phyloP scores from a whole-genome alignment of 768 basidiomycete species.

The Pleurotus platypus region DNA sequence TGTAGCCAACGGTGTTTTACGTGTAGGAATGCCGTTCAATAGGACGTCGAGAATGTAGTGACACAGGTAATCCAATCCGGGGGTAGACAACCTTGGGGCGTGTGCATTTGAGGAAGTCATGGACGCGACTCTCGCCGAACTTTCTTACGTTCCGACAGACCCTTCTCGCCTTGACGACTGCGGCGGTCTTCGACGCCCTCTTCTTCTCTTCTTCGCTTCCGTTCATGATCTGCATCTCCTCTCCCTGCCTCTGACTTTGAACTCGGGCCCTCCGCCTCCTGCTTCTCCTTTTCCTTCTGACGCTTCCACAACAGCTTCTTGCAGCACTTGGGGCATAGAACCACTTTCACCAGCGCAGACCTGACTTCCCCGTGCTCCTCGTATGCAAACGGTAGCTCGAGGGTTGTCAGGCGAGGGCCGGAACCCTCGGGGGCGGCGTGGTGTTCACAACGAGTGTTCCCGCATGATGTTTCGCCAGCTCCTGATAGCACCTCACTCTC shows the following conservation, averaged over 20 bases:
- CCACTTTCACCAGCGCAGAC: conserved; percentile 87
- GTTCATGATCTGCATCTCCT: neutral
- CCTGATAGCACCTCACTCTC: conserved; percentile 86
- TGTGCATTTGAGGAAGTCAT: neutral
- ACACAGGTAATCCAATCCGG: too few species aligned
- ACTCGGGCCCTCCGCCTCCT: neutral
- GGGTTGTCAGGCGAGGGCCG: conserved; percentile 52
- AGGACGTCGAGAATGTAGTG: too few species aligned
- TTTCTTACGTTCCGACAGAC: neutral
- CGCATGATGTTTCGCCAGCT: conserved; percentile 85
- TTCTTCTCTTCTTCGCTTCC: neutral
- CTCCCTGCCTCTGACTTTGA: neutral
- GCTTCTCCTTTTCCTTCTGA: conserved; percentile 53
- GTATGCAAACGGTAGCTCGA: conserved; percentile 91
- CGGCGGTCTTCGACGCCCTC: neutral
- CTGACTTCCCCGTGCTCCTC: conserved; percentile 72
- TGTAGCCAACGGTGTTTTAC: too few species aligned
- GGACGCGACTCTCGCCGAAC: neutral
- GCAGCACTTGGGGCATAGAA: conserved; percentile 74
- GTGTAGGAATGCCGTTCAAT: too few species aligned
- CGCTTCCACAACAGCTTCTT: conserved; percentile 88
- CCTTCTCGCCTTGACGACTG: neutral
- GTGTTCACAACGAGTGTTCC: conserved; percentile 77
- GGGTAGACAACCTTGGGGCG: neutral
- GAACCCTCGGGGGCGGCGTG: conserved; percentile 31